phyloP scores from a whole-genome alignment of 139 green algal genomes.

The Coccomyxa sp. region DNA sequence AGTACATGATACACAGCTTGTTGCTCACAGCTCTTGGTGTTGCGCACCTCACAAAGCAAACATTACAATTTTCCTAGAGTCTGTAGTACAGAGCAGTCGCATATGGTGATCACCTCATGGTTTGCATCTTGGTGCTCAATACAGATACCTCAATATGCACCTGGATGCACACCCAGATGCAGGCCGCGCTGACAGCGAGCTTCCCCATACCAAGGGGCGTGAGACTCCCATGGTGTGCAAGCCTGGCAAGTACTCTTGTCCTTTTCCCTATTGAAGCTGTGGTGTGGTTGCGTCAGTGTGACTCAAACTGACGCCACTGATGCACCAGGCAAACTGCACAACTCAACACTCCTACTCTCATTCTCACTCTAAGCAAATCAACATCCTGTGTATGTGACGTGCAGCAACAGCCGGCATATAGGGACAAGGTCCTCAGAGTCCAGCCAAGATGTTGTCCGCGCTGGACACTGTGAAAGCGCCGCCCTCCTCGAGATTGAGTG shows the following conservation, averaged over 20 bases:
- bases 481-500: slow-evolving; percentile 94
- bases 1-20: not conserved
- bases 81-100: not conserved
- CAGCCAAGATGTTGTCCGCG: slow-evolving; percentile 84
- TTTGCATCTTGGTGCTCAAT: not conserved
- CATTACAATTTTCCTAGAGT: not conserved
- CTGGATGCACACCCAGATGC: not conserved
- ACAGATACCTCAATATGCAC: not conserved
- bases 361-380: too few species aligned
- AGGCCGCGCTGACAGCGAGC: not conserved
- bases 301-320: slow-evolving; percentile 44
- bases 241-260: not conserved
- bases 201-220: not conserved
- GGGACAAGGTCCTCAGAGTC: slow-evolving; percentile 24
- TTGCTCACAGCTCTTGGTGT: not conserved
- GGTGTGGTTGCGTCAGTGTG: not conserved
- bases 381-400: too few species aligned
- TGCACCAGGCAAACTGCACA: too few species aligned
- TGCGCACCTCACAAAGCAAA: not conserved
- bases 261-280: not conserved
- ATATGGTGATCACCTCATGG: not conserved
- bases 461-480: slow-evolving; percentile 91
- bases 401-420: too few species aligned
- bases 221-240: not conserved
- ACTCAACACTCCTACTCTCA: too few species aligned